Base-by-base conservation (phyloP, 2,329 filamentous ascomycete genomes). In the Fusarium compactum region DNA sequence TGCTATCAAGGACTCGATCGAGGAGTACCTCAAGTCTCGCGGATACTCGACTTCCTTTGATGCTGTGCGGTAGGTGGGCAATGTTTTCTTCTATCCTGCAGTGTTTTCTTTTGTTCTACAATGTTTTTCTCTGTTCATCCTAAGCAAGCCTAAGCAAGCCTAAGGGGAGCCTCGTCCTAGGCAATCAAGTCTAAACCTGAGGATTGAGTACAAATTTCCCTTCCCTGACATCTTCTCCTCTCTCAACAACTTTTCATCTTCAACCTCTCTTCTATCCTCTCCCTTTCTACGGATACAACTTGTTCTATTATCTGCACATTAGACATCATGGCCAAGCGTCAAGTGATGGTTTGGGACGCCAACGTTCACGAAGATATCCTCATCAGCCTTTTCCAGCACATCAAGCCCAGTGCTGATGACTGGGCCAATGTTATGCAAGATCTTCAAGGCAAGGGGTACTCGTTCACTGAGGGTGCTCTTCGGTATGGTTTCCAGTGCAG, bases 351-450 rank as follows among this genome's bases (percentile, higher is more conserved):
- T 34, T 87, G 84, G 84, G 80, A 80, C 29, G 72, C 78, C 8
- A 75, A 77, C 11, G 78, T 81, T 20, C 83, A 86, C 47, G 76
- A 83, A 62, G 82, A 83, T 43, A 81, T 86, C 44, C 78, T 87
- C 38, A 59, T 81, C 9, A 80, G 79, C 29, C 62, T 86, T 25
- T 73, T 82, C n/a, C 77, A 79, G 27, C 74, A 80, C 9, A 67
- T 82, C 57, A 80, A 77, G 40, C 78, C 82, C 4, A 74, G 66
- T 4, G 41, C 66, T 0, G 72, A 72, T 1, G 77, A 82, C 14
- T 81, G 79, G 70, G 45, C 72, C 24, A 76, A 78, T n/a, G 74
- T 85, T 9, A 78, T 83, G 72, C 72, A 72, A 1, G 73, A 82
- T 7, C 75, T 85, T 41, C 70, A 76, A 0, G 74, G 67, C 8